Base-by-base conservation (phyloP, 208 protist genomes). In the Acanthamoeba royreba region DNA sequence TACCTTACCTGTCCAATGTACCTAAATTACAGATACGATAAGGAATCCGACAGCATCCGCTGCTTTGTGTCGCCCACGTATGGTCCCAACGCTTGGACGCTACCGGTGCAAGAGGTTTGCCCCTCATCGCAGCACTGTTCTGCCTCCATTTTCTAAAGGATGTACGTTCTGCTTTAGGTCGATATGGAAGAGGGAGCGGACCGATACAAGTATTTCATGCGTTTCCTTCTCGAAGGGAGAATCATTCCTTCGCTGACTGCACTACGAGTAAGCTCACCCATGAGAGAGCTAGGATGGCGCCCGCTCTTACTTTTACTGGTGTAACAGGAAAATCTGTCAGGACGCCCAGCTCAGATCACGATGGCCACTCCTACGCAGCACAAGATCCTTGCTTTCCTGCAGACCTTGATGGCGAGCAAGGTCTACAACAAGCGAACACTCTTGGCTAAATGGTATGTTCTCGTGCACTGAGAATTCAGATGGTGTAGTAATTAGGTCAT, bases 121-220 rank as follows among this genome's bases (percentile, higher is more conserved):
- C n/a, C n/a, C 7, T 69, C 38, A 9, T 15, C 13, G 2, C 38
- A 13, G 38, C 25, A 11, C 19, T 45, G 25, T 38, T 49, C 38
- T 19, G 2, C 13, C 13, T 4, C 53, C 13, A 7, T 28, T 28
- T 63, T 63, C 53, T 13, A 8, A 74, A 15, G 8, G 17, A 15
- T 8, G 61, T 40, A 7, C 2, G 74, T 17, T 22, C n/a, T n/a
- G n/a, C n/a, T 19, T 8, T 31, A 85, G 74, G 74, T 42, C 0
- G 83, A 90, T 8, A 90, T 90, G 83, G 83, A 90, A 52, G 83
- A 90, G 4, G 45, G 83, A 38, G 22, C 47, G 7, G 53, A 69
- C 2, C 83, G 83, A 17, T 90, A 69, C 83, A 90, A 90, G 40
- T 90, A 90, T 38, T 90, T 90, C 83, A 90, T 90, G 83, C 83